Conservation (phyloP, 208 protist species). For the Lotmaria passim region DNA sequence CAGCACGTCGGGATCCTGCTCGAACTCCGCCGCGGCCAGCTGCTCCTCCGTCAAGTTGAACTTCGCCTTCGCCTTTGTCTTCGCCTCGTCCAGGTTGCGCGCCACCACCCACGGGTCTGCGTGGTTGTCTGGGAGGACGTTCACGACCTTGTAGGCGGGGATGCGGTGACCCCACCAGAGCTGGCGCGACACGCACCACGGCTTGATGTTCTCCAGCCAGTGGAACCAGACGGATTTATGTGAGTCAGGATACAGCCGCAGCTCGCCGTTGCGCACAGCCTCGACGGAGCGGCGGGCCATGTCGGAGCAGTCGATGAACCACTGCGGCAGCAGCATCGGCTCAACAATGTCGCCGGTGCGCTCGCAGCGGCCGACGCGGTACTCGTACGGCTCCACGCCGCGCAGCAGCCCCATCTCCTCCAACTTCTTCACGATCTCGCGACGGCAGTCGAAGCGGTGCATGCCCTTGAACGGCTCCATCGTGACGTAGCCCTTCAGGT, state of each 20-base stretch:
- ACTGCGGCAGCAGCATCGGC: slow-evolving; percentile 99
- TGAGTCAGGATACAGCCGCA: slow-evolving; percentile 94
- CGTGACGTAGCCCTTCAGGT: slow-evolving; percentile 95
- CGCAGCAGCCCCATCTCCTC: slow-evolving; percentile 92
- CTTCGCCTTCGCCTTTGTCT: slow-evolving; percentile 80
- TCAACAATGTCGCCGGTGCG: slow-evolving; percentile 99
- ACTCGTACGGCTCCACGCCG: slow-evolving; percentile 93
- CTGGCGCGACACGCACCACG: slow-evolving; percentile 99
- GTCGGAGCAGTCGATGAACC: slow-evolving; percentile 97
- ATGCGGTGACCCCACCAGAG: slow-evolving; percentile 99
- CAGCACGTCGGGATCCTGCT: slow-evolving; percentile 99
- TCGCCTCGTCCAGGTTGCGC: slow-evolving; percentile 94
- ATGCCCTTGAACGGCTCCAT: slow-evolving; percentile 95
- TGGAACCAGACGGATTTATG: slow-evolving; percentile 96
- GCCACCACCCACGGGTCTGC: slow-evolving; percentile 95
- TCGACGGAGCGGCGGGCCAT: slow-evolving; percentile 88
- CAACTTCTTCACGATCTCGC: slow-evolving; percentile 91
- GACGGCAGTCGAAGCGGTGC: slow-evolving; percentile 96
- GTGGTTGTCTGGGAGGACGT: slow-evolving; percentile 34
- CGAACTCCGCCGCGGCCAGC: slow-evolving; percentile 54
- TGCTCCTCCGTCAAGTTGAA: slow-evolving; percentile 82
- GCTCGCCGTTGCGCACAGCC: slow-evolving; percentile 86
- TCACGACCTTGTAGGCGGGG: slow-evolving; percentile 96
- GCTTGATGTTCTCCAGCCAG: slow-evolving; percentile 97
- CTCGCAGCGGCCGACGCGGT: slow-evolving; percentile 96